These are phyloP conservation scores for Phlebiopsis flavidoalba DNA, from an alignment of 768 basidiomycete species.

Conservation along the genomic window DNA sequence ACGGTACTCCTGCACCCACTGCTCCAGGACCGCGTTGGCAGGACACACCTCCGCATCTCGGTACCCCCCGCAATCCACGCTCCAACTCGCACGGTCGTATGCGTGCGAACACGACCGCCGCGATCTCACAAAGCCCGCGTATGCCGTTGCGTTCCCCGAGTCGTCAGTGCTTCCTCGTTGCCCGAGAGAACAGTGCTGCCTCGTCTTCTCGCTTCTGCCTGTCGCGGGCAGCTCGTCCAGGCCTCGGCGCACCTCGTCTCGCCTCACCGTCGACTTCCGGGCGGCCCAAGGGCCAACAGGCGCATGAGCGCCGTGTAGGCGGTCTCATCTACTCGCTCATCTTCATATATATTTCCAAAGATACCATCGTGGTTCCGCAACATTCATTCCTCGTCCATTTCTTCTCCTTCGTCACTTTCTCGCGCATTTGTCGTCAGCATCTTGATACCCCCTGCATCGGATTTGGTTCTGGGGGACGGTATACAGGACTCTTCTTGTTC, in stretches of 20 bases:
- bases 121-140: background rate
- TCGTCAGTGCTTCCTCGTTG: background rate
- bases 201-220: background rate
- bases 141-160: background rate
- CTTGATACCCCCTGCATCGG: background rate
- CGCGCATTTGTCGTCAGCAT: background rate
- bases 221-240: background rate
- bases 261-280: background rate
- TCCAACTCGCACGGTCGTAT: background rate
- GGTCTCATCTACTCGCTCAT: background rate
- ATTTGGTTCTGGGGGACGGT: background rate
- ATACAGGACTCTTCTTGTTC: background rate
- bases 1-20: conserved; percentile 39
- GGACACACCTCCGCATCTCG: background rate
- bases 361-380: background rate
- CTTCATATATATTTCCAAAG: background rate
- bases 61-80: background rate
- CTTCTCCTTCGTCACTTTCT: background rate
- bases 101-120: conserved; percentile 4
- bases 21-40: background rate
- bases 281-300: background rate
- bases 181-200: background rate
- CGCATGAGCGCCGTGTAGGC: conserved; percentile 2
- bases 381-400: background rate
- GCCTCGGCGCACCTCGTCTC: background rate